Evolutionary conservation across 2,329 filamentous ascomycete species (phyloP).

Genomic region (Monosporascus cannonballus): DNA sequence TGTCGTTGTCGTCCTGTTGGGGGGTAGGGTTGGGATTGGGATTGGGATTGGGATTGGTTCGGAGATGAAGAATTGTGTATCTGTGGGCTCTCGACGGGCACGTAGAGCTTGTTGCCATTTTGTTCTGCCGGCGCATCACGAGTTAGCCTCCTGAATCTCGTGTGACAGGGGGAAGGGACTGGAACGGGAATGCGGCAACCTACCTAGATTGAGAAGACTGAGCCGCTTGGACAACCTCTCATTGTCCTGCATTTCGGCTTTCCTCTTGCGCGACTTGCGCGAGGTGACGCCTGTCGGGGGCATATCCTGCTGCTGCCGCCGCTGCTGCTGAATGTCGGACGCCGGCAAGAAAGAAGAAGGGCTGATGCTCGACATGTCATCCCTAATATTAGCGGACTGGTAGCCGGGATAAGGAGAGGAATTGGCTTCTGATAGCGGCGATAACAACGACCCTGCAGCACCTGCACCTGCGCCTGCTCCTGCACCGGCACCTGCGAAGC

Average conservation of each 20-base stretch:
- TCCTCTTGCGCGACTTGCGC: constrained; percentile 47
- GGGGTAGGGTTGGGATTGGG: constrained; percentile 14
- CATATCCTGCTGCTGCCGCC: constrained; percentile 2
- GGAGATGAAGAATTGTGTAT: constrained; percentile 6
- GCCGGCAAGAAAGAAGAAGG: too few species aligned
- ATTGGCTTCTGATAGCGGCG: neutral
- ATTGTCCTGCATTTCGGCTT: constrained; percentile 53
- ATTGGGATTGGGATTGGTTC: constrained; percentile 12
- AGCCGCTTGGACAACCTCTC: constrained; percentile 81
- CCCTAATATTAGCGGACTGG: too few species aligned
- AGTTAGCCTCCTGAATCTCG: constrained; percentile 14
- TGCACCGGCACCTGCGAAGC: too few species aligned
- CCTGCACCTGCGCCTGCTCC: too few species aligned
- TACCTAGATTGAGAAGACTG: constrained; percentile 77
- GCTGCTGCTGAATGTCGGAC: neutral
- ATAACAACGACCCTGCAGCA: constrained; percentile 1
- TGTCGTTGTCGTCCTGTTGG: constrained; percentile 7
- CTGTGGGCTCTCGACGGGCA: constrained; percentile 51
- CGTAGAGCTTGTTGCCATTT: constrained; percentile 58
- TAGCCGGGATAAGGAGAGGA: too few species aligned
- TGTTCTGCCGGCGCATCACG: constrained; percentile 42
- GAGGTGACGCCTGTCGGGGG: constrained; percentile 7
- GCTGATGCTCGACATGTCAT: too few species aligned
- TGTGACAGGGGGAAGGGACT: constrained; percentile 8
- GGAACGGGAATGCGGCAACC: constrained; percentile 17